These are phyloP conservation scores for Chlorella sorokiniana DNA, from an alignment of 139 green algal genomes.

Conservation along the genomic window DNA sequence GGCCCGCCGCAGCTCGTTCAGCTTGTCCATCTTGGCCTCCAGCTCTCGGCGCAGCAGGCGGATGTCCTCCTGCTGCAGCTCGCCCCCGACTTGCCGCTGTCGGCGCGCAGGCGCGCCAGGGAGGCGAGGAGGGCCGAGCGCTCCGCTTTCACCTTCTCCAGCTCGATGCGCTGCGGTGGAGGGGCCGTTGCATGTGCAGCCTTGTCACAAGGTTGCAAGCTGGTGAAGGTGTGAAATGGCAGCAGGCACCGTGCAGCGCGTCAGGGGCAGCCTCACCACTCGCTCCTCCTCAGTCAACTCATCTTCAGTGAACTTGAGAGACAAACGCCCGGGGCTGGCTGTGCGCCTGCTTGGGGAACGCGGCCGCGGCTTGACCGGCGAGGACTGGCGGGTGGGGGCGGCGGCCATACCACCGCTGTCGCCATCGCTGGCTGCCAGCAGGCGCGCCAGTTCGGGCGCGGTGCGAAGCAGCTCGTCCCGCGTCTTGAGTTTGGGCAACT, in stretches of 20 bases:
- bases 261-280: constrained; percentile 37
- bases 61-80: constrained; percentile 84
- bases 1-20: constrained; percentile 79
- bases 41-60: constrained; percentile 69
- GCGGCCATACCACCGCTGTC: not conserved
- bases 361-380: constrained; percentile 41
- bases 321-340: not conserved
- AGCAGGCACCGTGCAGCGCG: not conserved
- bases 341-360: constrained; percentile 52
- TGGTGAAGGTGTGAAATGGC: not conserved
- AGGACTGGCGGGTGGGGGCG: not conserved
- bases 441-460: constrained; percentile 9
- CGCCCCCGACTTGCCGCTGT: constrained; percentile 70
- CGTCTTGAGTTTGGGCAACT: constrained; percentile 71
- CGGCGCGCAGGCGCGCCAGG: constrained; percentile 61
- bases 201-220: not conserved
- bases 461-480: constrained; percentile 75
- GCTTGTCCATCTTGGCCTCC: constrained; percentile 80
- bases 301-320: constrained; percentile 36
- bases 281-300: constrained; percentile 81
- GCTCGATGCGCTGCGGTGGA: constrained; percentile 35
- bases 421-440: not conserved
- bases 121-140: constrained; percentile 71
- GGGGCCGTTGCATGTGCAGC: not conserved
- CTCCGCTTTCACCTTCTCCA: constrained; percentile 36